These are phyloP conservation scores for Penicillium soppii DNA, from an alignment of 495 filamentous ascomycete genomes.

Conservation along the genomic window DNA sequence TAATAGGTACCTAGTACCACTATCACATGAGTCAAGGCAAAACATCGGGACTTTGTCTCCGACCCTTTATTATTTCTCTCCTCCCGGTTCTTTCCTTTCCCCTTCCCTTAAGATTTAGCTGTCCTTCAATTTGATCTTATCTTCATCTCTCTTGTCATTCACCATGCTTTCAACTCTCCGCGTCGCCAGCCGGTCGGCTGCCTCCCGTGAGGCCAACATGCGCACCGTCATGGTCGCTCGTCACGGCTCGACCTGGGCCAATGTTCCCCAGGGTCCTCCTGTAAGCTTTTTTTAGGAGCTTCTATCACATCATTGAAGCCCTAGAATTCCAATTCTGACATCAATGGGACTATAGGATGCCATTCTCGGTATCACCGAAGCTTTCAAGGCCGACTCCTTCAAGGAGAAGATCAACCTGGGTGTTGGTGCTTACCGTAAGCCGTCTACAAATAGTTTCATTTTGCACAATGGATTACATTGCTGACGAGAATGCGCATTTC, in stretches of 20 bases:
- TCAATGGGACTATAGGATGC: slow-evolving; percentile 53
- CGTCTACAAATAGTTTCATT: background rate
- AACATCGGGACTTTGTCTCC: slow-evolving; percentile 30
- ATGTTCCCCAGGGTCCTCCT: slow-evolving; percentile 88
- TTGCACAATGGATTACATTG: slow-evolving; percentile 4
- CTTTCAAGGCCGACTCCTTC: slow-evolving; percentile 94
- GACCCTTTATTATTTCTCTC: slow-evolving; percentile 27
- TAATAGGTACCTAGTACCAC: slow-evolving; percentile 25
- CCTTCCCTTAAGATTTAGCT: slow-evolving; percentile 14
- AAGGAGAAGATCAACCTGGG: slow-evolving; percentile 96
- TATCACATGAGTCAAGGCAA: slow-evolving; percentile 39
- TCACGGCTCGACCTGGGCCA: slow-evolving; percentile 80
- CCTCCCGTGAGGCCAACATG: slow-evolving; percentile 44
- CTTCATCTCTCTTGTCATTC: slow-evolving; percentile 7
- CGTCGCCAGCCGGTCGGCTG: slow-evolving; percentile 55
- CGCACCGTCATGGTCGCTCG: slow-evolving; percentile 52
- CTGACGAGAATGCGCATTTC: background rate
- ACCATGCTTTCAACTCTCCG: slow-evolving; percentile 59
- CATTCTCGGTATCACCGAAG: slow-evolving; percentile 96
- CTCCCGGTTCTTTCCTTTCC: slow-evolving; percentile 22
- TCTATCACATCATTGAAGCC: background rate
- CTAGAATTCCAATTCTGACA: slow-evolving; percentile 29
- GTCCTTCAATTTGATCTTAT: slow-evolving; percentile 13
- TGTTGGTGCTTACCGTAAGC: slow-evolving; percentile 57
- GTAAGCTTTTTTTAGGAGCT: slow-evolving; percentile 53